A percentile compares a stretch with the other conserved stretches of the same genome.
Evolutionary conservation across 371 early-diverging fungal species (phyloP).

Genomic region (Mucor irregularis): DNA sequence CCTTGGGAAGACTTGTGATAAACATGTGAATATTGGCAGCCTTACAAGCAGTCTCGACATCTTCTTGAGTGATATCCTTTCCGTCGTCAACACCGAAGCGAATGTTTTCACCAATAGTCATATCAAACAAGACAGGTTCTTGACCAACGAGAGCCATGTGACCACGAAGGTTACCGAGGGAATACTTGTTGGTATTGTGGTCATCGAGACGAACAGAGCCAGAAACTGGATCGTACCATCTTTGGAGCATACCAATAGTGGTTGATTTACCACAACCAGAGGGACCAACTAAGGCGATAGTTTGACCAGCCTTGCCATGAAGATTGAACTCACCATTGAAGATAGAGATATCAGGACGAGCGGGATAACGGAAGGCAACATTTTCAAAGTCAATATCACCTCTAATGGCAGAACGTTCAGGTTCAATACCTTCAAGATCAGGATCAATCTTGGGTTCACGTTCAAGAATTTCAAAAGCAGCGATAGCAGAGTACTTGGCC

Average conservation of each 20-base stretch:
- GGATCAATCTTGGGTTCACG: slow-evolving; percentile 73
- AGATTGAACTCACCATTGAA: slow-evolving; percentile 76
- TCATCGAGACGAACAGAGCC: slow-evolving; percentile 72
- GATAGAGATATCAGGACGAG: slow-evolving; percentile 74
- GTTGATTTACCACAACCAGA: slow-evolving; percentile 91
- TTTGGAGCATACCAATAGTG: slow-evolving; percentile 78
- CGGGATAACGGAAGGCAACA: slow-evolving; percentile 83
- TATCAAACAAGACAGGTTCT: slow-evolving; percentile 83
- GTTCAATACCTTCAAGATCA: slow-evolving; percentile 58
- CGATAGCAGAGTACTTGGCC: slow-evolving; percentile 82
- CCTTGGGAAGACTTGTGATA: slow-evolving; percentile 64
- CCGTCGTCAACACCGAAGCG: slow-evolving; percentile 61
- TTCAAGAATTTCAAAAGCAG: slow-evolving; percentile 76
- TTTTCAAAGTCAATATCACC: slow-evolving; percentile 62
- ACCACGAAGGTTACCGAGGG: slow-evolving; percentile 62
- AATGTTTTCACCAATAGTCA: slow-evolving; percentile 83
- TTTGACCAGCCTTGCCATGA: slow-evolving; percentile 72
- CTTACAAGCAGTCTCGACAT: slow-evolving; percentile 62
- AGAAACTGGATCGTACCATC: slow-evolving; percentile 78
- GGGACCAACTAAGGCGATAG: slow-evolving; percentile 87
- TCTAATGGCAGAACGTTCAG: slow-evolving; percentile 30
- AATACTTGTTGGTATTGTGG: slow-evolving; percentile 62
- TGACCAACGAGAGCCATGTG: slow-evolving; percentile 86
- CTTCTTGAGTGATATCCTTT: slow-evolving; percentile 49
- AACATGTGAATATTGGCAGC: slow-evolving; percentile 82